Conservation (phyloP, 2,329 filamentous ascomycete genomes). For the Tolypocladium ovalisporum region DNA sequence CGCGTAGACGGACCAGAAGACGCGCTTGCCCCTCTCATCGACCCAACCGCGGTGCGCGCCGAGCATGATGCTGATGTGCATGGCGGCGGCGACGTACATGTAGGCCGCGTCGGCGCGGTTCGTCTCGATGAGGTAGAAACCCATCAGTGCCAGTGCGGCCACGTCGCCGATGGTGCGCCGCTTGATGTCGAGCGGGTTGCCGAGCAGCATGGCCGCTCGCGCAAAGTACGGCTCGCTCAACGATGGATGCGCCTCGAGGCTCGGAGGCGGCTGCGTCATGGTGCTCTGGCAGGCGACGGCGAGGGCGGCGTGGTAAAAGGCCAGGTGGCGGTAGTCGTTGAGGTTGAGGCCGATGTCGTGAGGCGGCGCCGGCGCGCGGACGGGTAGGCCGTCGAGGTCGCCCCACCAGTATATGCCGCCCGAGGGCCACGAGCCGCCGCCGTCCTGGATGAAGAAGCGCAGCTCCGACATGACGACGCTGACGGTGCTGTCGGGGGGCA, state of each 20-base stretch:
- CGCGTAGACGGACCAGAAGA: constrained; percentile 43
- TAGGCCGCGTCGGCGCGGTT: constrained; percentile 38
- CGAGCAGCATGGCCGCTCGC: constrained; percentile 29
- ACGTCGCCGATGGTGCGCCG: constrained; percentile 30
- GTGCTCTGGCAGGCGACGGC: constrained; percentile 21
- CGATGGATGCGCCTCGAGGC: constrained; percentile 17
- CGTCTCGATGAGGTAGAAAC: constrained; percentile 36
- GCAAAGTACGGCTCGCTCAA: constrained; percentile 33
- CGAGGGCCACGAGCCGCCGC: constrained; percentile 25
- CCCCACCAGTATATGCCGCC: constrained; percentile 40
- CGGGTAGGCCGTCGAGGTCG: constrained; percentile 22
- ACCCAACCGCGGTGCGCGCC: constrained; percentile 34
- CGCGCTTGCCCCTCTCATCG: constrained; percentile 32
- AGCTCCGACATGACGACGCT: constrained; percentile 26
- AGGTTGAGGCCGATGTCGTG: constrained; percentile 11
- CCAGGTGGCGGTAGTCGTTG: constrained; percentile 24
- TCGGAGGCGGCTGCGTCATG: constrained; percentile 4
- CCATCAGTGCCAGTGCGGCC: constrained; percentile 33
- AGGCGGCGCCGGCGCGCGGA: constrained; percentile 8
- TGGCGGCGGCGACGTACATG: constrained; percentile 33
- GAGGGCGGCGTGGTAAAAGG: constrained; percentile 34
- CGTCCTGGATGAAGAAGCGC: constrained; percentile 34
- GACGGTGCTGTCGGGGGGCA: constrained; percentile 27
- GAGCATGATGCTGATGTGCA: constrained; percentile 35
- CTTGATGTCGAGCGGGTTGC: constrained; percentile 34